A percentile compares a stretch with the other conserved stretches of the same genome.
Conservation (phyloP, 1,284 basidiomycete genomes). For the Psilocybe mexicana region DNA sequence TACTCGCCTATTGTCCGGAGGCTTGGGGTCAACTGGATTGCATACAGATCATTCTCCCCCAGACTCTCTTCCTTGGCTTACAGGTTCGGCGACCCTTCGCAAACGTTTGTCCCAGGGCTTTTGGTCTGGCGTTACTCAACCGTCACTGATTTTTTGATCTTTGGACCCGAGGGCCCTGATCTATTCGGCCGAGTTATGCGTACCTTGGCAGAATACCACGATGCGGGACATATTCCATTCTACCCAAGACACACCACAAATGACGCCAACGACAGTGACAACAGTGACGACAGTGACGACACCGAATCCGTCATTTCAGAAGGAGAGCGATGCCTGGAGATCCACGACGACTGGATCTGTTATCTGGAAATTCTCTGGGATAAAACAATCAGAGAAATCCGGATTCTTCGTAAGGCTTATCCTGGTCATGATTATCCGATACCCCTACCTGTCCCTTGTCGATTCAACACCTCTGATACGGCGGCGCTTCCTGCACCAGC, state of each 20-base stretch:
- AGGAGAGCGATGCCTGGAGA: not conserved
- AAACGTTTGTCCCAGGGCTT: not conserved
- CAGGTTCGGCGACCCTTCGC: not conserved
- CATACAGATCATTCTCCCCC: not conserved
- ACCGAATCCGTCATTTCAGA: not conserved
- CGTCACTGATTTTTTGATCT: not conserved
- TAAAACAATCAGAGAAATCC: not conserved
- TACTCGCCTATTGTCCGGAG: not conserved
- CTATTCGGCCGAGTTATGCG: not conserved
- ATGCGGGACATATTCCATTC: not conserved
- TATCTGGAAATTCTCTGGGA: not conserved
- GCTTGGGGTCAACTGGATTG: not conserved
- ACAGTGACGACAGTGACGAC: not conserved
- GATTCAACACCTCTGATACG: no score
- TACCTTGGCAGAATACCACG: no score
- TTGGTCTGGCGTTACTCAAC: not conserved
- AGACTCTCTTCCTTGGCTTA: not conserved
- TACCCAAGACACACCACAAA: no score
- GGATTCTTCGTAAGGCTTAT: not conserved
- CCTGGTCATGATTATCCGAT: not conserved
- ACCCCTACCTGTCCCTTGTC: not conserved
- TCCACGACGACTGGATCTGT: not conserved
- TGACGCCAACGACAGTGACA: no score
- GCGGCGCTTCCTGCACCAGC: no score
- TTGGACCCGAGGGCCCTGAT: not conserved